These are phyloP conservation scores for Fusarium sp. DNA, from an alignment of 2,329 filamentous ascomycete genomes.

Conservation along the genomic window DNA sequence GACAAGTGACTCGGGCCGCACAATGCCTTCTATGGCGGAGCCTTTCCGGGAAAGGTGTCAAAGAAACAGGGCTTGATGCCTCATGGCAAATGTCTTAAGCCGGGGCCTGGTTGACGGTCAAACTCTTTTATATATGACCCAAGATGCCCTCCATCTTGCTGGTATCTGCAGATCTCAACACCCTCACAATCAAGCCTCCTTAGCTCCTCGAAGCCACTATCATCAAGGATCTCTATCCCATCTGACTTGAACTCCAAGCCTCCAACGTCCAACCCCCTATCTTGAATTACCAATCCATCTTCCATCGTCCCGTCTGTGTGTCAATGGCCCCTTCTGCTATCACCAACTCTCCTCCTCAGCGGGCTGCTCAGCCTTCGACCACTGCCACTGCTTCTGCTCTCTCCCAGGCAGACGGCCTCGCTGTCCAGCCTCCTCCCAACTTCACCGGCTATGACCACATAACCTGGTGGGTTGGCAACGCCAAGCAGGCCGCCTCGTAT, in stretches of 20 bases:
- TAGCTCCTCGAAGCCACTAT: slow-evolving; percentile 27
- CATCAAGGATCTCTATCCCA: slow-evolving; percentile 3
- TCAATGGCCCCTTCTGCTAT: slow-evolving; percentile 71
- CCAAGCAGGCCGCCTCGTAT: slow-evolving; percentile 92
- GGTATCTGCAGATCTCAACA: slow-evolving; percentile 11
- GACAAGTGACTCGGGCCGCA: slow-evolving; percentile 41
- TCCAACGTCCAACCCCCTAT: slow-evolving; percentile 10
- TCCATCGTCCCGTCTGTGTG: slow-evolving; percentile 38
- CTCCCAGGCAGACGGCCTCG: slow-evolving; percentile 60
- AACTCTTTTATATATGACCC: slow-evolving; percentile 42
- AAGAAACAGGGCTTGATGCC: slow-evolving; percentile 22
- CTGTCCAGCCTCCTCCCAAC: slow-evolving; percentile 64
- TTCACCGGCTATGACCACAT: slow-evolving; percentile 93
- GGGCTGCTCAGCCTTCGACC: slow-evolving; percentile 51
- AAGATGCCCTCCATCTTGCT: slow-evolving; percentile 17
- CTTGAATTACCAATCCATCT: slow-evolving; percentile 19
- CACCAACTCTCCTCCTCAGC: slow-evolving; percentile 60
- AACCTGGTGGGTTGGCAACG: slow-evolving; percentile 97
- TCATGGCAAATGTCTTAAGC: slow-evolving; percentile 37
- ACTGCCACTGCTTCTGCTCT: slow-evolving; percentile 48
- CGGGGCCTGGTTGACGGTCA: slow-evolving; percentile 20
- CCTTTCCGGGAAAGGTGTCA: slow-evolving; percentile 40
- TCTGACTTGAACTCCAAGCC: slow-evolving; percentile 21
- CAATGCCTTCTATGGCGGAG: slow-evolving; percentile 43
- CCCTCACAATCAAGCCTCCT: slow-evolving; percentile 10